phyloP scores from a whole-genome alignment of 306 rosid species.

The Vigna hirtella region DNA sequence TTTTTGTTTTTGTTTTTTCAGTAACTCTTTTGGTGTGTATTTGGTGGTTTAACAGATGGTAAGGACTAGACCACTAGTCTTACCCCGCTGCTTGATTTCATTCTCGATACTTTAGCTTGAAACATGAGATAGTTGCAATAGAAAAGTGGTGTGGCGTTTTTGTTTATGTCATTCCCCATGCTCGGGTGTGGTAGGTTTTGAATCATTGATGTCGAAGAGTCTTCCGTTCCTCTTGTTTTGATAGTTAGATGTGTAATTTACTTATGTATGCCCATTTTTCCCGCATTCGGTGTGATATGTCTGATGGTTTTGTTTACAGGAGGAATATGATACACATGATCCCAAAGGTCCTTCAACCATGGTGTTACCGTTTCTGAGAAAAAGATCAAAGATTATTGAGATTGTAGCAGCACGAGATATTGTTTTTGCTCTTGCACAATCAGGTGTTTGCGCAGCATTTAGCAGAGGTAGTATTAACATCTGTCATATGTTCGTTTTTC shows the following conservation, averaged over 20 bases:
- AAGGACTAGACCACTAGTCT: not conserved
- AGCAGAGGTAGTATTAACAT: constrained; percentile 57
- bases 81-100: not conserved
- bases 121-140: not conserved
- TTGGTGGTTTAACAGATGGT: not conserved
- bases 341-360: constrained; percentile 63
- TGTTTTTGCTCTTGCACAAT: constrained; percentile 72
- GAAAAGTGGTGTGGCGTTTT: constrained; percentile 1
- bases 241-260: constrained; percentile 23
- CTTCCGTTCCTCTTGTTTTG: constrained; percentile 16
- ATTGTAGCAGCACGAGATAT: constrained; percentile 69
- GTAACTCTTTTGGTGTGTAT: not conserved
- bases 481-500: not conserved
- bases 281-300: not conserved
- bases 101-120: not conserved
- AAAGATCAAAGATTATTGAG: constrained; percentile 67
- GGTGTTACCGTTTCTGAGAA: constrained; percentile 62
- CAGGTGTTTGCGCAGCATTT: constrained; percentile 75
- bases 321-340: constrained; percentile 72
- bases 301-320: constrained; percentile 50
- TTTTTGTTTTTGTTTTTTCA: constrained; percentile 2
- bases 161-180: not conserved
- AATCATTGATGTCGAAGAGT: constrained; percentile 17
- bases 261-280: not conserved
- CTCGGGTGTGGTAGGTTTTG: constrained; percentile 22